A percentile compares a stretch with the other conserved stretches of the same genome.
phyloP scores from a whole-genome alignment of 2,329 filamentous ascomycete species.

The Ceratocystis alfenasii region DNA sequence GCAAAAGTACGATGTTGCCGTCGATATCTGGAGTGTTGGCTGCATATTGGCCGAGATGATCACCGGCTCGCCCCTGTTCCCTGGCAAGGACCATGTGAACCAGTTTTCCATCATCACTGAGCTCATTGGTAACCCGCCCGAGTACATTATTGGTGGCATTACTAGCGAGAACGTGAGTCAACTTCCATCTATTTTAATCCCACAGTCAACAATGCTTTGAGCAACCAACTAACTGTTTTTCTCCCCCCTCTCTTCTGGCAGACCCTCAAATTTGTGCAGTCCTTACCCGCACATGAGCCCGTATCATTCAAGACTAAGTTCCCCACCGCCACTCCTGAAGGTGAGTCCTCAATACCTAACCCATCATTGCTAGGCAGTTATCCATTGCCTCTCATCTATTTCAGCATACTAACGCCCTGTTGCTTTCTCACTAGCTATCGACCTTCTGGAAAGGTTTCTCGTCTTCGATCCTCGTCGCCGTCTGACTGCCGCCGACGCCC shows the following conservation, averaged over 20 bases:
- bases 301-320: slow-evolving; percentile 82
- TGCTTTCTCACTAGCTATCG: slow-evolving; percentile 51
- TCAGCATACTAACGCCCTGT: neutral
- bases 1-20: slow-evolving; percentile 99
- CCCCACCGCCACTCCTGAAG: slow-evolving; percentile 79
- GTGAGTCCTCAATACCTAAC: slow-evolving; percentile 37
- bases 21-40: slow-evolving; percentile 97
- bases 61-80: slow-evolving; percentile 94
- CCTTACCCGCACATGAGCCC: slow-evolving; percentile 84
- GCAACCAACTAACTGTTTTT: slow-evolving; percentile 23
- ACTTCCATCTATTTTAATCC: too few relatives aligned
- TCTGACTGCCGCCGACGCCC: slow-evolving; percentile 72
- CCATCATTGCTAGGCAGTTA: neutral
- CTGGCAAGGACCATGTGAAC: slow-evolving; percentile 98
- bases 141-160: slow-evolving; percentile 97
- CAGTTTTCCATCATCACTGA: slow-evolving; percentile 99
- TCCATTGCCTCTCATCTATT: neutral
- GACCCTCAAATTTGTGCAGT: slow-evolving; percentile 96
- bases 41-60: slow-evolving; percentile 99
- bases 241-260: slow-evolving; percentile 30
- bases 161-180: slow-evolving; percentile 83
- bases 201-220: neutral
- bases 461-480: slow-evolving; percentile 98
- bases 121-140: slow-evolving; percentile 85
- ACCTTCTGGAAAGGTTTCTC: slow-evolving; percentile 90